Conservation (phyloP, 164 flowering plant genomes). For the Santalum album region DNA sequence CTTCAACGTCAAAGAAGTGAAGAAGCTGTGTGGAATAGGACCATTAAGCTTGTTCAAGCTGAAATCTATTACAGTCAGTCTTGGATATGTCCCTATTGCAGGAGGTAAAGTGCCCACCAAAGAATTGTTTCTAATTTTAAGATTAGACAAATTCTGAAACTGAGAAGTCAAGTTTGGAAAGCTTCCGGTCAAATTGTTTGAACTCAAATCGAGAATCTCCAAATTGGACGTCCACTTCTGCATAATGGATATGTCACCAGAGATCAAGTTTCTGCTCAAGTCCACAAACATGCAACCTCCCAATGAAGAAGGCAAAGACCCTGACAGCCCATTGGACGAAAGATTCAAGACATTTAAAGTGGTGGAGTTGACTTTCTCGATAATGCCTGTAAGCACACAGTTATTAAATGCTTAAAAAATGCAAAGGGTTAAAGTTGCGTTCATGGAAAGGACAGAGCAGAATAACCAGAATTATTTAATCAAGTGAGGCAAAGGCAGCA, state of each 20-base stretch:
- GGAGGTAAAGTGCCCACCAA: conserved; percentile 55
- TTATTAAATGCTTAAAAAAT: background rate
- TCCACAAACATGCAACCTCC: conserved; percentile 49
- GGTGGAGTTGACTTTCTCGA: conserved; percentile 49
- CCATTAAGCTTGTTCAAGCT: conserved; percentile 64
- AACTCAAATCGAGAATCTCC: conserved; percentile 77
- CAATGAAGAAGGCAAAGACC: conserved; percentile 50
- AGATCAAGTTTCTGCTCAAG: conserved; percentile 62
- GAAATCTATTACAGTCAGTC: conserved; percentile 50
- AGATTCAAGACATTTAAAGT: conserved; percentile 61
- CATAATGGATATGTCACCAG: conserved; percentile 54
- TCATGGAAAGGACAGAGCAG: no score
- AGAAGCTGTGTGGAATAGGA: conserved; percentile 56
- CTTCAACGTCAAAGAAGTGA: conserved; percentile 42
- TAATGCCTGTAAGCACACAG: conserved; percentile 43
- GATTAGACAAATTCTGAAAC: conserved; percentile 35
- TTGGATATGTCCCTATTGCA: conserved; percentile 30
- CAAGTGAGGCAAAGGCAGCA: no score
- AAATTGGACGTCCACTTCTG: conserved; percentile 50
- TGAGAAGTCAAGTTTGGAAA: conserved; percentile 48
- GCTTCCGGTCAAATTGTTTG: conserved; percentile 70
- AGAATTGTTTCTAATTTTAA: conserved; percentile 60
- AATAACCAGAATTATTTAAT: no score
- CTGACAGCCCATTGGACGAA: conserved; percentile 63
- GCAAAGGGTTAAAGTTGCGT: background rate